Evolutionary conservation across 306 rosid species (phyloP).

Genomic region (Astragalus membranaceus): DNA sequence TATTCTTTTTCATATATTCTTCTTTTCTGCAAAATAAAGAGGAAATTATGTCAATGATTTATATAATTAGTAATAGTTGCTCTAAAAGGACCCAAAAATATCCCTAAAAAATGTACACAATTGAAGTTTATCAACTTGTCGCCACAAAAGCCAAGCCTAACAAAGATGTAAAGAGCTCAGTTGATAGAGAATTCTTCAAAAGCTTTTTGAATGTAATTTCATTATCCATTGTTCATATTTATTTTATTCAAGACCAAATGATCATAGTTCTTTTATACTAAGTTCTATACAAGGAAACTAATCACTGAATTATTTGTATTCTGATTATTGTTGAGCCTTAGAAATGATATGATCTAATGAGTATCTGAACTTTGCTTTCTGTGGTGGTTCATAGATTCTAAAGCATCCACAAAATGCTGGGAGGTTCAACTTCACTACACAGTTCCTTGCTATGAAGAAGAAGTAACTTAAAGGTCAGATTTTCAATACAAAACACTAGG

Average conservation of each 20-base stretch:
- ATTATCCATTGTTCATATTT: neutral
- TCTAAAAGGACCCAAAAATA: no score
- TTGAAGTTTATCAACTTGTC: no score
- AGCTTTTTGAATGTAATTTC: slow-evolving; percentile 65
- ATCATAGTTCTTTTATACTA: neutral
- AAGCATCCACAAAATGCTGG: slow-evolving; percentile 39
- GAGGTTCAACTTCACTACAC: slow-evolving; percentile 64
- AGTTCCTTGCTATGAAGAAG: slow-evolving; percentile 62
- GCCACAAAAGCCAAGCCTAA: slow-evolving; percentile 82
- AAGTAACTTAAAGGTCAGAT: slow-evolving; percentile 51
- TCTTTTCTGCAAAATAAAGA: no score
- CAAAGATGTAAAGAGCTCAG: slow-evolving; percentile 36
- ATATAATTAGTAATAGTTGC: no score
- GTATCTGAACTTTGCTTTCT: neutral
- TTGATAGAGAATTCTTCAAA: slow-evolving; percentile 60
- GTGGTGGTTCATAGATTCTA: slow-evolving; percentile 18
- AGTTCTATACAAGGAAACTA: neutral
- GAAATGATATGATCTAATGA: no score
- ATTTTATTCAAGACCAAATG: neutral
- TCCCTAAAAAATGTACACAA: no score
- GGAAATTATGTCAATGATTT: no score
- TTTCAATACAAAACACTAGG: slow-evolving; percentile 46
- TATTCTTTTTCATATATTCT: no score
- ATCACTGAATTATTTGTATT: neutral
- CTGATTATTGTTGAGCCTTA: neutral